phyloP scores from a whole-genome alignment of 805 yeast species.

The Suhomyces emberorum region DNA sequence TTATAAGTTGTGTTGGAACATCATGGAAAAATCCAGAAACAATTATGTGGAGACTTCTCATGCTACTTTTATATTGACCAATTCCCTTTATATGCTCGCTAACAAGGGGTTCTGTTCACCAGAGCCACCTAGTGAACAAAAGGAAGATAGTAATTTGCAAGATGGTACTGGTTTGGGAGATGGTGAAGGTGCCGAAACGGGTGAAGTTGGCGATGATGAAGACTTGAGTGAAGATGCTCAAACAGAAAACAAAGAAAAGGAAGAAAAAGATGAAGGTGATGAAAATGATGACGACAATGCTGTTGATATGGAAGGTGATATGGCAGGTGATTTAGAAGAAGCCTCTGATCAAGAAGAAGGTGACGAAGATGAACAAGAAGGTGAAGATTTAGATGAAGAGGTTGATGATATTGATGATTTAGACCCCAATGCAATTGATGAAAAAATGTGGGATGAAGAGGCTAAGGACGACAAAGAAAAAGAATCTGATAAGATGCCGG shows the following conservation, averaged over 20 bases:
- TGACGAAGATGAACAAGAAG: conserved; percentile 42
- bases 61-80: conserved; percentile 58
- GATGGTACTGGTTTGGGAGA: conserved; percentile 94
- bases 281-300: conserved; percentile 80
- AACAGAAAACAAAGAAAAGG: conserved; percentile 66
- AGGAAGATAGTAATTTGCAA: conserved; percentile 57
- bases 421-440: conserved; percentile 94
- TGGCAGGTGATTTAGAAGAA: conserved; percentile 92
- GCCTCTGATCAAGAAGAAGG: conserved; percentile 62
- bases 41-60: conserved; percentile 56
- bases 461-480: conserved; percentile 77
- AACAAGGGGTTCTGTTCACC: conserved; percentile 92
- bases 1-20: conserved; percentile 39
- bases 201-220: conserved; percentile 88
- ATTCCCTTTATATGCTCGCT: conserved; percentile 57
- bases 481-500: conserved; percentile 69
- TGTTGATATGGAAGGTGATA: conserved; percentile 91
- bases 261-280: conserved; percentile 53
- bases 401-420: conserved; percentile 83
- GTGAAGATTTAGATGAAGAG: conserved; percentile 77
- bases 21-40: conserved; percentile 43
- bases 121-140: conserved; percentile 65
- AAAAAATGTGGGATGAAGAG: conserved; percentile 97
- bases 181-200: conserved; percentile 82
- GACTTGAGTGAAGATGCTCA: conserved; percentile 79